A percentile compares a stretch with the other conserved stretches of the same genome.
Evolutionary conservation across 2,329 filamentous ascomycete genomes (phyloP).

Genomic region (Domatiomyces catenatus): DNA sequence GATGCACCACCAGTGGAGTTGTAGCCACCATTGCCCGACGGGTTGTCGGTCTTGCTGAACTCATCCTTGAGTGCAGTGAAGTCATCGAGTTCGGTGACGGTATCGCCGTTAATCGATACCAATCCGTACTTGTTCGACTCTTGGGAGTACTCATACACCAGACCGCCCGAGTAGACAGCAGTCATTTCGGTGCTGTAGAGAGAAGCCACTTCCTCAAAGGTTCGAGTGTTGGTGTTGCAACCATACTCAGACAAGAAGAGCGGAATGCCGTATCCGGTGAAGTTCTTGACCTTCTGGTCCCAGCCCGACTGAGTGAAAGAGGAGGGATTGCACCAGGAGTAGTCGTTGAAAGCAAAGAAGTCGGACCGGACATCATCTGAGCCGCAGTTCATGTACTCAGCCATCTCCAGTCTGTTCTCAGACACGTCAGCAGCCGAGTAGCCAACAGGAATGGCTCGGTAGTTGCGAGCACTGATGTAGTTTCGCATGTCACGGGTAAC

Average conservation of each 20-base stretch:
- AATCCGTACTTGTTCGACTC: constrained; percentile 70
- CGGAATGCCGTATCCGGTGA: constrained; percentile 70
- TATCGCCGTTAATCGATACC: constrained; percentile 45
- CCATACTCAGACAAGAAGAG: constrained; percentile 94
- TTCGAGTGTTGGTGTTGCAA: constrained; percentile 66
- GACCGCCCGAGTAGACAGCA: constrained; percentile 77
- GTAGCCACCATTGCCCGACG: constrained; percentile 44
- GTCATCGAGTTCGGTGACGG: constrained; percentile 44
- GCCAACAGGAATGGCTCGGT: constrained; percentile 56
- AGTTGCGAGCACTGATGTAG: constrained; percentile 47
- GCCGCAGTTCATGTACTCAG: constrained; percentile 87
- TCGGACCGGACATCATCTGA: constrained; percentile 68
- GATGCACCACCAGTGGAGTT: constrained; percentile 38
- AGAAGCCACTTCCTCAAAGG: constrained; percentile 63
- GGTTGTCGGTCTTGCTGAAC: constrained; percentile 35
- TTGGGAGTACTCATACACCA: constrained; percentile 87
- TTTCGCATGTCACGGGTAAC: constrained; percentile 62
- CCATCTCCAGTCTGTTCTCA: constrained; percentile 72
- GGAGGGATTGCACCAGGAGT: constrained; percentile 67
- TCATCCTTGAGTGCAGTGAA: constrained; percentile 43
- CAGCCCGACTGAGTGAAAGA: constrained; percentile 59
- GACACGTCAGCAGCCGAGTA: constrained; percentile 68
- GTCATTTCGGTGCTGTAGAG: constrained; percentile 79
- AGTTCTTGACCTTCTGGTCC: constrained; percentile 78
- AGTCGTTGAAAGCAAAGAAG: constrained; percentile 82